Evolutionary conservation across 1,139 yeast genomes (phyloP), one percentile per base, ranked within the genome.

Genomic region (Candida pseudoviswanathii): DNA sequence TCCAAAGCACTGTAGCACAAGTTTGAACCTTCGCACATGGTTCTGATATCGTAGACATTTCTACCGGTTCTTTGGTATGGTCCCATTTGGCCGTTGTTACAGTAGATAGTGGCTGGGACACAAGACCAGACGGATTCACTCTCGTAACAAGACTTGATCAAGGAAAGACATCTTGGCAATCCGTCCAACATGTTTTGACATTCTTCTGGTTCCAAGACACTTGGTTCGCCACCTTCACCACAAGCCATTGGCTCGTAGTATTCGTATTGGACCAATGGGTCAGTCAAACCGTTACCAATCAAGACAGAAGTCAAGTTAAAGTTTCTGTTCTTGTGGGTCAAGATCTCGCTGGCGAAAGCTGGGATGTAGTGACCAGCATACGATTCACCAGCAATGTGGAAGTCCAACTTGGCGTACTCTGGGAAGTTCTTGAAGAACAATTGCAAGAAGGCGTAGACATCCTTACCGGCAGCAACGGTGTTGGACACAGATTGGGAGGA

Each of bases 381-480:
- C n/a, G 97, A 89, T 73, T 94, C 98, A 60, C 98, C 99, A 44
- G 98, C 96, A 70, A 94, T 91, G 71, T 92, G 98, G 86, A 94
- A 91, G 37, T 58, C 58, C 53, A 81, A 77, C 36, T 80, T 70
- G 45, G 78, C 70, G 72, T 87, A 90, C 71, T 92, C 83, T 41
- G 97, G 96, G 81, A 91, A 94, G 66, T 89, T 89, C 68, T 87
- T 81, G 79, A 88, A 94, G 77, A 94, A 94, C 65, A 92, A 80
- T 64, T 88, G 86, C 69, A 94, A 79, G 71, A 94, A 92, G 1
- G 96, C 96, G 59, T 89, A 89, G 32, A 91, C 96, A 65, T 94
- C 98, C 67, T 86, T 78, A 58, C 96, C 96, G 25, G 98, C 98
- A 48, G 95, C 90, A 47, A 85, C 85, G 41, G 96, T 89, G 70